Conservation (phyloP, 2,329 filamentous ascomycete genomes). For the Cadophora luteo-olivacea region DNA sequence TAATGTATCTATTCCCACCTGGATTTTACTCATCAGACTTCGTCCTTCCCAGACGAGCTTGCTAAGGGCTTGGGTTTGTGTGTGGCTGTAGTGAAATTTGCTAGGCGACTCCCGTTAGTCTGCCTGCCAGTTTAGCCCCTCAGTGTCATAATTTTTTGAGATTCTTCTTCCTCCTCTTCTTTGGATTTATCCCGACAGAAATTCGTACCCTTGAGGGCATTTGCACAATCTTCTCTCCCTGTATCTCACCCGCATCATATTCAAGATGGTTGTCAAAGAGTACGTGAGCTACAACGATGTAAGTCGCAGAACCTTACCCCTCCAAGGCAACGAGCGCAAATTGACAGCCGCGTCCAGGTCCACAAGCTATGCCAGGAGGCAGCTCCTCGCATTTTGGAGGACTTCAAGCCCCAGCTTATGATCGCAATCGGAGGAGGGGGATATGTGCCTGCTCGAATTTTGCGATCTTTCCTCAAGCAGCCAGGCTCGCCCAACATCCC, state of each 20-base stretch:
- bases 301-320: constrained; percentile 34
- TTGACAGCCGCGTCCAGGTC: constrained; percentile 63
- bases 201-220: constrained; percentile 25
- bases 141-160: constrained; percentile 16
- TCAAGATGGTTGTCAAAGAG: constrained; percentile 80
- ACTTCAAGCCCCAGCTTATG: constrained; percentile 93
- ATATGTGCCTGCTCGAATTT: constrained; percentile 95
- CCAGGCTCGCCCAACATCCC: constrained; percentile 91
- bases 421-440: constrained; percentile 98
- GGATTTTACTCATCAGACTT: not conserved
- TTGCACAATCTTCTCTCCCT: constrained; percentile 11
- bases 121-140: constrained; percentile 22
- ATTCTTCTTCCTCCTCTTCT: constrained; percentile 24
- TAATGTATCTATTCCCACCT: not conserved
- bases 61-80: not conserved
- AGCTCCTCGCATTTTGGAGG: constrained; percentile 79
- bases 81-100: constrained; percentile 8
- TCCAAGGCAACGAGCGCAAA: constrained; percentile 25
- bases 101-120: constrained; percentile 36
- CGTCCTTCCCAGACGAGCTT: not conserved
- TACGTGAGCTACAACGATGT: constrained; percentile 95
- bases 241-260: not conserved
- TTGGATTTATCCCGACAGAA: constrained; percentile 28
- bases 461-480: constrained; percentile 95
- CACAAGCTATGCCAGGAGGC: constrained; percentile 96